phyloP scores from a whole-genome alignment of 2,329 filamentous ascomycete genomes.

The Pleoardoris graminearum region DNA sequence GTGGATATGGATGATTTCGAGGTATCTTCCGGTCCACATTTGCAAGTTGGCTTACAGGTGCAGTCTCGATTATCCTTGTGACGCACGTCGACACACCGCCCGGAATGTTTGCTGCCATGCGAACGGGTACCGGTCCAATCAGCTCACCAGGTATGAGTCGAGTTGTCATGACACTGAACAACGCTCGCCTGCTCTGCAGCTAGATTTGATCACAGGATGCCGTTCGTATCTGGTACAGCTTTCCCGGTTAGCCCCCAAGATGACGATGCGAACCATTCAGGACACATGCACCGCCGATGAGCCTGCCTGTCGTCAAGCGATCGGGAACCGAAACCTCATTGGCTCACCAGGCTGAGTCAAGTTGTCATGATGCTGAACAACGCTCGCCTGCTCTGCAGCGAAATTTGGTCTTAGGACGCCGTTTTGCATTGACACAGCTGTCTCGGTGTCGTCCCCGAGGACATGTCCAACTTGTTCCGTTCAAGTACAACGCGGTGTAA shows the following conservation, averaged over 20 bases:
- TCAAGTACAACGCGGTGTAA: too few relatives aligned
- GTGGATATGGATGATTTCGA: neutral
- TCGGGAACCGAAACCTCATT: slow-evolving; percentile 4
- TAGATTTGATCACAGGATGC: neutral
- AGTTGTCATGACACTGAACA: neutral
- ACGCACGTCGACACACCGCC: neutral
- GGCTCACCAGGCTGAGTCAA: slow-evolving; percentile 7
- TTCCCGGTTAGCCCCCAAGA: neutral
- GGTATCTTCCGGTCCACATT: neutral
- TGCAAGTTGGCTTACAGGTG: neutral
- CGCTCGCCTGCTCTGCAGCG: slow-evolving; percentile 4
- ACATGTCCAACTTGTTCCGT: too few relatives aligned
- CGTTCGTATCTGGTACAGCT: neutral
- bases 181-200: neutral
- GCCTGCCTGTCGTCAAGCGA: neutral
- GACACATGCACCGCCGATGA: neutral
- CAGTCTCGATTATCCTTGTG: neutral
- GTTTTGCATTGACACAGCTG: neutral
- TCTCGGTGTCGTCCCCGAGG: too few relatives aligned
- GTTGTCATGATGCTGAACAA: slow-evolving; percentile 7
- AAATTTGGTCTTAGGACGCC: slow-evolving; percentile 4
- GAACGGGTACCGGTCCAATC: neutral
- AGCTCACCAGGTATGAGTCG: neutral
- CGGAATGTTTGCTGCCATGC: neutral
- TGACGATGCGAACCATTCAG: neutral